phyloP scores from a whole-genome alignment of 148 eudicot species.

The Diospyros lotus region DNA sequence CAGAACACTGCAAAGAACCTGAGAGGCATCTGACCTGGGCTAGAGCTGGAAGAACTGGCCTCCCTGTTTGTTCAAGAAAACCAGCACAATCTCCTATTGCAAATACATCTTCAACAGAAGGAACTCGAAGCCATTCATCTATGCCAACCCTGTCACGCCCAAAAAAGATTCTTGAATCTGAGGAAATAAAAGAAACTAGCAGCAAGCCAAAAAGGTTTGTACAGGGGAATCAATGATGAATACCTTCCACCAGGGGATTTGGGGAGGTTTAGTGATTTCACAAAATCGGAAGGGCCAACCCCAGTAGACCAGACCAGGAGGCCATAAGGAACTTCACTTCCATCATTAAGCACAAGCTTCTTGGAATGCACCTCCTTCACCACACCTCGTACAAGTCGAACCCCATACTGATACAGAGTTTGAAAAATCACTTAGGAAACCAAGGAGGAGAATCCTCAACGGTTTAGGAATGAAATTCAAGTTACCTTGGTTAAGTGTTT shows the following conservation, averaged over 20 bases:
- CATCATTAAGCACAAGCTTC: constrained; percentile 70
- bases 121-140: constrained; percentile 78
- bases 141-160: constrained; percentile 55
- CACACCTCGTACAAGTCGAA: constrained; percentile 68
- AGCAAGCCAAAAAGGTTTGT: not conserved
- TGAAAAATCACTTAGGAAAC: not conserved
- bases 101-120: constrained; percentile 77
- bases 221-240: not conserved
- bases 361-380: constrained; percentile 78
- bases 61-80: constrained; percentile 68
- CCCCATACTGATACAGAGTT: constrained; percentile 52
- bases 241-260: constrained; percentile 93
- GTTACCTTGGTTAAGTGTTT: constrained; percentile 80
- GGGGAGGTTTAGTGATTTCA: constrained; percentile 58
- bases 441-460: not conserved
- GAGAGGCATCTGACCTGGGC: constrained; percentile 59
- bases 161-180: not conserved
- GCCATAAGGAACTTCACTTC: constrained; percentile 85
- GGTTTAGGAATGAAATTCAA: not conserved
- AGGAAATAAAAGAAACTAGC: not conserved
- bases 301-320: constrained; percentile 95
- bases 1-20: not conserved
- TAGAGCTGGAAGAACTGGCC: constrained; percentile 81
- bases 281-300: constrained; percentile 84
- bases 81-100: constrained; percentile 93